Base-by-base conservation (phyloP, 306 rosid genomes). In the Quercus dentata region DNA sequence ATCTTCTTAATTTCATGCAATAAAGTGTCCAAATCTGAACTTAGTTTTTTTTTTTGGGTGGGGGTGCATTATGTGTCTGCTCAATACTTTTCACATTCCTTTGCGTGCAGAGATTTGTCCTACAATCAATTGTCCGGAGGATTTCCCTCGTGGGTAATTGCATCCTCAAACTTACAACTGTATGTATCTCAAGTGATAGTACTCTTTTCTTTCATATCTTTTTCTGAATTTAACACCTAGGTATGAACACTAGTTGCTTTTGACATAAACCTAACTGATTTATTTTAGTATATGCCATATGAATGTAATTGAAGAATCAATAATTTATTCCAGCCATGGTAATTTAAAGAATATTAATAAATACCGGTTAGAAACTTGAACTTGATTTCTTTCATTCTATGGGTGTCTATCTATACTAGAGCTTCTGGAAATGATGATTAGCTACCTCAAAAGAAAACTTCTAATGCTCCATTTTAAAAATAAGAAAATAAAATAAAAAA, bases 21-120 rank as follows among this genome's bases (percentile, higher is more conserved):
- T 49, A 49, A 49, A 49, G 54, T 2, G 46, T 38, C 11, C 46
- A 38, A 38, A 38, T 38, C 11, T 0, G 54, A 38, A 38, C 0
- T 0, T 44, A 2, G 11, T 10, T 33, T 31, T 33, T 5, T 33
- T 33, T 33, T 33, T 33, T 5, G 6, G 33, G 33, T 1, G 7
- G 8, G 41, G 8, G 0, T 35, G 41, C 46, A 25, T 5, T 62
- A 23, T 27, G 44, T 46, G 20, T 9, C 15, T 54, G 4, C 38
- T 78, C 15, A 59, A 15, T 71, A 9, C 44, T 30, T 3, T 18
- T 28, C 17, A 63, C 9, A 19, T 28, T 17, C 30, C 27, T 31
- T 28, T 44, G n/a, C 33, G 2, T 82, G 51, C 76, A 82, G 85
- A 44, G 85, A 82, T 56, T 56, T 82, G 54, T 82, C 85, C 20